A percentile compares a stretch with the other conserved stretches of the same genome.
These are phyloP conservation scores for Secale cereale DNA, from an alignment of 176 grass and related monocot genomes.

Conservation along the genomic window DNA sequence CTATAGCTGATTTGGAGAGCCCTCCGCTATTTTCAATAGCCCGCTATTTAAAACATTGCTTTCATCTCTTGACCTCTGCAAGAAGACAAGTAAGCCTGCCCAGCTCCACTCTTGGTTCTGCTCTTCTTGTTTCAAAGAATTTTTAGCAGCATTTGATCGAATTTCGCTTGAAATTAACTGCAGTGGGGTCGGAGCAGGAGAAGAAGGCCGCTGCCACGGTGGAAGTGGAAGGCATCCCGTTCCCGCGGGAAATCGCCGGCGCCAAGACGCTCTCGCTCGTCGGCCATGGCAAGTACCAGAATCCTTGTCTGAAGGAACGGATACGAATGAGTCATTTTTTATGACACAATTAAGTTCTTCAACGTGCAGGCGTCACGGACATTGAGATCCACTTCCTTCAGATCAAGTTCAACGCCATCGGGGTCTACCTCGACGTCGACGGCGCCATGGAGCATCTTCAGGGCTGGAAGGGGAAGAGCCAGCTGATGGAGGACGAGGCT, in stretches of 20 bases:
- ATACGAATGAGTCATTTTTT: neutral
- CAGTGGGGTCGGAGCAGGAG: constrained; percentile 34
- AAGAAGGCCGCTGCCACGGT: neutral
- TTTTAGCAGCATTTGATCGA: neutral
- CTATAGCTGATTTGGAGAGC: no score
- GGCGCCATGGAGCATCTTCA: constrained; percentile 29
- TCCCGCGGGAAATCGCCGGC: constrained; percentile 26
- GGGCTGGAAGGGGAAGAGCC: constrained; percentile 51
- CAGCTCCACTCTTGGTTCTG: neutral
- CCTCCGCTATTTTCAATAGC: no score
- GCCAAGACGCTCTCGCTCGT: constrained; percentile 26
- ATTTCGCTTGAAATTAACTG: neutral
- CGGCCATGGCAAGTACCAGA: neutral
- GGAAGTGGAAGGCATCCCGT: constrained; percentile 34
- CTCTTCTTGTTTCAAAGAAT: neutral
- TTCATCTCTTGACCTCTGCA: neutral
- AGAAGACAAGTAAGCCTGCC: neutral
- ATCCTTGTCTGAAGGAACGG: no score
- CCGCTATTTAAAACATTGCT: no score
- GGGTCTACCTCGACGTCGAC: constrained; percentile 58
- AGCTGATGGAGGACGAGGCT: constrained; percentile 44
- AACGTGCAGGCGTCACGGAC: constrained; percentile 66
- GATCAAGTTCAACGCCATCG: constrained; percentile 88
- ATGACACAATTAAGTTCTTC: neutral
- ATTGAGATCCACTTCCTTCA: constrained; percentile 95